These are phyloP conservation scores for Citrus trifoliata DNA, from an alignment of 345 rosid genomes.

Conservation along the genomic window DNA sequence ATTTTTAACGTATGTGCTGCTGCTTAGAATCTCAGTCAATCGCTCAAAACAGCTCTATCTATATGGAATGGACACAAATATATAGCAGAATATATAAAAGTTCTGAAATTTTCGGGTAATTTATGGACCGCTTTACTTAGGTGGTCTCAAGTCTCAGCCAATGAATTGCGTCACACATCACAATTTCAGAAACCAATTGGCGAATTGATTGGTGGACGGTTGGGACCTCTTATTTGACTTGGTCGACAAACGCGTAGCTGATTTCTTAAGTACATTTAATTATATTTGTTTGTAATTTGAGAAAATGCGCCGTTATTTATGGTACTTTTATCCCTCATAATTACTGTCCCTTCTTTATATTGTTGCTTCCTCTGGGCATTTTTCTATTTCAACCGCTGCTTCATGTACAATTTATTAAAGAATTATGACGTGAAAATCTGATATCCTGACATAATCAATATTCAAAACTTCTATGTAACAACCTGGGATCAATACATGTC, in stretches of 20 bases:
- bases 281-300: neutral
- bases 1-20: conserved; percentile 27
- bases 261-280: conserved; percentile 7
- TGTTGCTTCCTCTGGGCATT: conserved; percentile 10
- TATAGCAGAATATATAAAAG: conserved; percentile 15
- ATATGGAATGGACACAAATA: conserved; percentile 8
- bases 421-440: conserved; percentile 5
- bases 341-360: conserved; percentile 21
- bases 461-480: neutral
- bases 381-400: neutral
- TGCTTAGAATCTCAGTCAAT: conserved; percentile 4
- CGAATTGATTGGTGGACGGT: conserved; percentile 18
- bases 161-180: neutral
- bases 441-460: neutral
- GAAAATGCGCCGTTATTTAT: conserved; percentile 11
- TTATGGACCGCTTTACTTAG: neutral
- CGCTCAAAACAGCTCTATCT: conserved; percentile 17
- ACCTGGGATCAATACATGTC: too few species aligned
- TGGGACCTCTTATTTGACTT: neutral
- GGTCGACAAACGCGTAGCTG: conserved; percentile 21
- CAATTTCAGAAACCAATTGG: neutral
- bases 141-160: conserved; percentile 8
- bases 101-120: conserved; percentile 15
- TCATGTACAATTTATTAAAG: neutral
- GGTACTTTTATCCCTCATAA: conserved; percentile 11